Evolutionary conservation across 805 yeast genomes (phyloP).

Genomic region (Saccharomycopsis olivae): DNA sequence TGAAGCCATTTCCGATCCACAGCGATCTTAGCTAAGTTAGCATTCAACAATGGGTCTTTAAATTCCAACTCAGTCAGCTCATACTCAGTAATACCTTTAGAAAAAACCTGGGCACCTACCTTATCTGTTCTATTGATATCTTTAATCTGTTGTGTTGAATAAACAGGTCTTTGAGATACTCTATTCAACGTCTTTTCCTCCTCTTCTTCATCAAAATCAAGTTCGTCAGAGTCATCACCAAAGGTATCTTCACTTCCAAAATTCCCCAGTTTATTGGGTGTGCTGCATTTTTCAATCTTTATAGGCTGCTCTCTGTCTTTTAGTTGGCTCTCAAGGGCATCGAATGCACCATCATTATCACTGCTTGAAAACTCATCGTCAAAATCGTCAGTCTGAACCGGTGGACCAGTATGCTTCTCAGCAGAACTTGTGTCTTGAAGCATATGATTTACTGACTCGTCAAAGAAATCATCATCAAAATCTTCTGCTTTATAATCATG

Average conservation of each 20-base stretch:
- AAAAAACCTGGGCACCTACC: conserved; percentile 7
- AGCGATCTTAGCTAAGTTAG: conserved; percentile 14
- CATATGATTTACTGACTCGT: conserved; percentile 7
- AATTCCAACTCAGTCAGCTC: conserved; percentile 1
- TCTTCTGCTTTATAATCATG: conserved; percentile 9
- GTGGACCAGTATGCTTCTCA: neutral
- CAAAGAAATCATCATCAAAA: conserved; percentile 16
- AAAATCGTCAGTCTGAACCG: neutral
- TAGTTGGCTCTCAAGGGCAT: neutral
- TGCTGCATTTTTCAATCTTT: neutral
- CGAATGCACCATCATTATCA: neutral
- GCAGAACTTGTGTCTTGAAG: conserved; percentile 5
- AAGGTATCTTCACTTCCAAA: neutral
- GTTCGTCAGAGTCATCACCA: neutral
- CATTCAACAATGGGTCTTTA: conserved; percentile 9
- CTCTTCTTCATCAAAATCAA: conserved; percentile 1
- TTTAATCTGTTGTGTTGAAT: conserved; percentile 3
- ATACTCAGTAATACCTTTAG: conserved; percentile 4
- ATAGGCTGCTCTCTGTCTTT: neutral
- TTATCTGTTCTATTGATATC: conserved; percentile 2
- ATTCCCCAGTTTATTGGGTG: neutral
- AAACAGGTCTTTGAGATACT: neutral
- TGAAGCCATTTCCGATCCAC: conserved; percentile 15
- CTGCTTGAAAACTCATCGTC: neutral
- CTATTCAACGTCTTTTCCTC: conserved; percentile 5